These are phyloP conservation scores for Peronosclerospora sorghi DNA, from an alignment of 352 stramenopile genomes.

Conservation along the genomic window DNA sequence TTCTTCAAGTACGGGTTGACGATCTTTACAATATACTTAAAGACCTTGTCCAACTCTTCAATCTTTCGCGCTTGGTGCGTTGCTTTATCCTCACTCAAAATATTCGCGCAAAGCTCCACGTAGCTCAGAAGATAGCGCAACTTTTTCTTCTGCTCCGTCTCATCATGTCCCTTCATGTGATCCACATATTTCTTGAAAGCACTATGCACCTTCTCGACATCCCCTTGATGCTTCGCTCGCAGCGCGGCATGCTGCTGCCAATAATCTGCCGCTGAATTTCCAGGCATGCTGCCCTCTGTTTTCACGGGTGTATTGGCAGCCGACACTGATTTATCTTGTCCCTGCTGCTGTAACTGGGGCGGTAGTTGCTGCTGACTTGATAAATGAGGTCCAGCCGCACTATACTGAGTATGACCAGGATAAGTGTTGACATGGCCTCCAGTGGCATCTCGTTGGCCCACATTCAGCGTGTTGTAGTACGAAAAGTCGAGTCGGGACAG, in stretches of 20 bases:
- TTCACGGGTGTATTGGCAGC: conserved; percentile 13
- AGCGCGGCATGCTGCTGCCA: conserved; percentile 67
- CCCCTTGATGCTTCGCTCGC: conserved; percentile 66
- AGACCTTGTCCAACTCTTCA: conserved; percentile 79
- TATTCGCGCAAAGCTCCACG: conserved; percentile 69
- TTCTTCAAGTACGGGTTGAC: conserved; percentile 84
- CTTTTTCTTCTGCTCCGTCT: conserved; percentile 85
- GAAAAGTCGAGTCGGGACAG: conserved; percentile 70
- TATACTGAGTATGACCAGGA: conserved; percentile 30
- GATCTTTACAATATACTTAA: conserved; percentile 86
- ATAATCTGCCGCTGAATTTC: conserved; percentile 53
- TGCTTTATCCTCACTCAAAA: conserved; percentile 64
- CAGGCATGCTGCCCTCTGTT: conserved; percentile 12
- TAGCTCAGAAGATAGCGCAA: conserved; percentile 76
- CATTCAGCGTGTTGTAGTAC: conserved; percentile 66
- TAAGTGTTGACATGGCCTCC: conserved; percentile 25
- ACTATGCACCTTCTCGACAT: conserved; percentile 78
- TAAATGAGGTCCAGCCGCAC: conserved; percentile 13
- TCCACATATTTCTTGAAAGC: conserved; percentile 85
- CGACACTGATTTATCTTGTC: conserved; percentile 8
- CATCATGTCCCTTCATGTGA: conserved; percentile 80
- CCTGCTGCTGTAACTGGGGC: conserved; percentile 11
- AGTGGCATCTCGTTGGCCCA: conserved; percentile 22
- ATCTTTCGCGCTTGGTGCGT: conserved; percentile 62
- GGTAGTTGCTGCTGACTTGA: conserved; percentile 17